phyloP scores from a whole-genome alignment of 75 land plant genomes.

The Pinus tabuliformis region DNA sequence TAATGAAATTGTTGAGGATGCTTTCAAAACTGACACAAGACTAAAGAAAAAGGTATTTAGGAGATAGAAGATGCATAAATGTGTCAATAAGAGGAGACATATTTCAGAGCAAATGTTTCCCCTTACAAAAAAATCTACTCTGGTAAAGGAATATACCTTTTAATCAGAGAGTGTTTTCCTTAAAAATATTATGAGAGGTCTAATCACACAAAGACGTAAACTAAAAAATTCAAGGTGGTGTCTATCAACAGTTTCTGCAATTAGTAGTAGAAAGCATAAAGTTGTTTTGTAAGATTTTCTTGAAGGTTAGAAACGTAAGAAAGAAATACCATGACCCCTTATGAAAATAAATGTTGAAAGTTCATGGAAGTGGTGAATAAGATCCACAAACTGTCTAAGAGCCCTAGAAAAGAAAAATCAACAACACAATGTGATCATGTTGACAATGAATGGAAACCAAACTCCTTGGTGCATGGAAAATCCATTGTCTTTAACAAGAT shows the following conservation, averaged over 20 bases:
- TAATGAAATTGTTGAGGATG: not conserved
- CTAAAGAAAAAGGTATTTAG: not conserved
- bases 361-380: not conserved
- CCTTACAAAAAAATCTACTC: not conserved
- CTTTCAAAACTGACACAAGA: not conserved
- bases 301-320: not conserved
- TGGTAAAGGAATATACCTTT: not conserved
- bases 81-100: not conserved
- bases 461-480: too few relatives aligned
- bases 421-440: too few relatives aligned
- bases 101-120: not conserved
- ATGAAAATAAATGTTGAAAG: constrained; percentile 11
- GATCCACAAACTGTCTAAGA: too few relatives aligned
- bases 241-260: not conserved
- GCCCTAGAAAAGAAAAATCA: too few relatives aligned
- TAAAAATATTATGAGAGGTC: not conserved
- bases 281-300: not conserved
- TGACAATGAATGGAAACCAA: too few relatives aligned
- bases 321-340: not conserved
- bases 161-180: not conserved
- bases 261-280: constrained; percentile 2
- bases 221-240: not conserved
- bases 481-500: too few relatives aligned
- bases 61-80: not conserved
- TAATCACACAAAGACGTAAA: not conserved